phyloP scores from a whole-genome alignment of 352 stramenopile species.

The Phytopythium litorale region DNA sequence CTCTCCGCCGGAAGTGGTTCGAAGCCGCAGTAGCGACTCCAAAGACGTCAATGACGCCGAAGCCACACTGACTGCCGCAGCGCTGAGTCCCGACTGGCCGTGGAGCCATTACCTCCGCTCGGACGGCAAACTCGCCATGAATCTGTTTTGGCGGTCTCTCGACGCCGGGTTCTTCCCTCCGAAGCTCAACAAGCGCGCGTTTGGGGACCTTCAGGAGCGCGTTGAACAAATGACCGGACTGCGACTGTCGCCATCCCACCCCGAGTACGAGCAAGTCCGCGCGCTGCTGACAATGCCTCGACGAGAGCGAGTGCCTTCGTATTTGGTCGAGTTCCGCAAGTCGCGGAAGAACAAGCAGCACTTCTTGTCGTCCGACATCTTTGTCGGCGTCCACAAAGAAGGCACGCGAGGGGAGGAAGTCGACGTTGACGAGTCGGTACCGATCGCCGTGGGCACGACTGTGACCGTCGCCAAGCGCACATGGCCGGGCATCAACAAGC shows the following conservation, averaged over 20 bases:
- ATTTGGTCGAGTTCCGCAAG: conserved; percentile 48
- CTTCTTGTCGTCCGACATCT: conserved; percentile 54
- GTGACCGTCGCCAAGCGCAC: conserved; percentile 78
- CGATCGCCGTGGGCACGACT: conserved; percentile 50
- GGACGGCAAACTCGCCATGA: conserved; percentile 83
- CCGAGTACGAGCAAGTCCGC: conserved; percentile 32
- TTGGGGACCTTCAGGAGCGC: conserved; percentile 24
- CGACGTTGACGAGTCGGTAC: conserved; percentile 38
- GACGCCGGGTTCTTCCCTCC: conserved; percentile 58
- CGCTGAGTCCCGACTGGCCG: conserved; percentile 59
- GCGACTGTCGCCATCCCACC: conserved; percentile 22
- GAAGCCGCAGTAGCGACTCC: background rate
- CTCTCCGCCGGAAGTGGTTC: background rate
- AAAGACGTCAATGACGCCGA: background rate
- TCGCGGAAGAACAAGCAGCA: conserved; percentile 47
- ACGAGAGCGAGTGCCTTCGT: conserved; percentile 36
- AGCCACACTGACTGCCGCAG: conserved; percentile 8
- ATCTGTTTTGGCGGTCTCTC: conserved; percentile 74
- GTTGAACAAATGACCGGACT: conserved; percentile 34
- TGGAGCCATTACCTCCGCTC: conserved; percentile 71
- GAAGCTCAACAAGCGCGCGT: conserved; percentile 39
- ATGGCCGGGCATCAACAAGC: conserved; percentile 87
- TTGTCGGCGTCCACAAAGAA: conserved; percentile 40
- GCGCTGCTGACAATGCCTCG: conserved; percentile 40
- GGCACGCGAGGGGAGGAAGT: conserved; percentile 22